Evolutionary conservation across 306 rosid genomes (phyloP), one percentile per base, ranked within the genome.

Genomic region (Dryas octopetala): DNA sequence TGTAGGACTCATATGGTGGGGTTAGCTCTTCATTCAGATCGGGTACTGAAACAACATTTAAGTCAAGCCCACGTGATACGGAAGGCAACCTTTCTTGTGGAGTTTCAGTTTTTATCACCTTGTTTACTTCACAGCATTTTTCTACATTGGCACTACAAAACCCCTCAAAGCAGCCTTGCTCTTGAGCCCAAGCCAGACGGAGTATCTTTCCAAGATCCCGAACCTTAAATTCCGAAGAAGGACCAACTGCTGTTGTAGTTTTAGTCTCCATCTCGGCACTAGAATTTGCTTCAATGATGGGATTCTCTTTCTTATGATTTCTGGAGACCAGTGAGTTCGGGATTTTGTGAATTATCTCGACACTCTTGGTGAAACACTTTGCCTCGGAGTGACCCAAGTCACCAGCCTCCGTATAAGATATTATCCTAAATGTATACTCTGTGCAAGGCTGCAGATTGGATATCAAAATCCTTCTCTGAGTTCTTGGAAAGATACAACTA

Each of bases 311-410:
- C 74, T 81, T 86, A 52, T 70, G 76, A 80, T 80, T 77, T 74
- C 71, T 15, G 70, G 74, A 74, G 57, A 80, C 86, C 6, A 70
- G 81, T 28, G 83, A 73, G 70, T 66, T 74, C 4, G 90, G 75
- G 68, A 73, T 84, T 77, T 84, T 96, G 68, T 83, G 84, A 71
- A 96, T 80, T 78, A 96, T 77, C 87, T 92, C 99, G 53, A 92
- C 71, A 67, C 99, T 96, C 86, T 85, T 92, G 70, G 98, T 92
- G 87, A 96, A 96, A 85, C 99, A 96, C 87, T 89, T 92, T 0
- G 93, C 93, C 89, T 96, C 93, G 19, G 99, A 96, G 88, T 96
- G 99, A 79, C 99, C 99, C 82, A 88, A 86, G 83, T 96, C 99
- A 68, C 93, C 86, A 17, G 44, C 68, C 74, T 92, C 96, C 0